These are phyloP conservation scores for Xylariomycetidae sp. DNA, from an alignment of 2,329 filamentous ascomycete species.

Conservation along the genomic window DNA sequence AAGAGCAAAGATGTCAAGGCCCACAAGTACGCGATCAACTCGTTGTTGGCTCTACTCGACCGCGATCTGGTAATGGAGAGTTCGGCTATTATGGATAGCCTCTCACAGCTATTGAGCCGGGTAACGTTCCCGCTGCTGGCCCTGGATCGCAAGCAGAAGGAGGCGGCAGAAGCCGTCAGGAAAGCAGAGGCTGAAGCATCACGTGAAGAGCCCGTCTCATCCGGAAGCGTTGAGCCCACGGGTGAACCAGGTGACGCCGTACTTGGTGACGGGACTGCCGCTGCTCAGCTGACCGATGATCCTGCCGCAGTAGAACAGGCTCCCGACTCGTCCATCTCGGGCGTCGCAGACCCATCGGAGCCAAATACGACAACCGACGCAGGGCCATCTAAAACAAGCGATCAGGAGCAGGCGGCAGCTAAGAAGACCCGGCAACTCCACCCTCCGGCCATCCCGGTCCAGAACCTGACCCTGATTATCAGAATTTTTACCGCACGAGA, in stretches of 20 bases:
- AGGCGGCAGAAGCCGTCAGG: slow-evolving; percentile 34
- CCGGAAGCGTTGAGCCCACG: no score
- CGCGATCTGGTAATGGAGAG: slow-evolving; percentile 96
- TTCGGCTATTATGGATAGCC: slow-evolving; percentile 90
- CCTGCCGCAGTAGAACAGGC: slow-evolving; percentile 18
- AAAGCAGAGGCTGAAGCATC: slow-evolving; percentile 29
- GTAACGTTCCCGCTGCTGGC: slow-evolving; percentile 83
- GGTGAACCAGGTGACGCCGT: slow-evolving; percentile 19
- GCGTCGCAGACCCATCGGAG: slow-evolving; percentile 8
- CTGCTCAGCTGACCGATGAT: no score
- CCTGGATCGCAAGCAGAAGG: slow-evolving; percentile 62
- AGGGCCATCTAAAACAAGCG: slow-evolving; percentile 32
- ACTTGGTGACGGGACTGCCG: slow-evolving; percentile 7
- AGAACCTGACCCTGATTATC: slow-evolving; percentile 90
- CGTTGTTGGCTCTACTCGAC: slow-evolving; percentile 80
- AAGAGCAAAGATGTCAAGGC: slow-evolving; percentile 83
- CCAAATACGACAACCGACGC: slow-evolving; percentile 18
- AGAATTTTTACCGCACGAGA: slow-evolving; percentile 94
- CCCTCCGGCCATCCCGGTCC: slow-evolving; percentile 79
- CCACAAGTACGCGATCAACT: slow-evolving; percentile 87
- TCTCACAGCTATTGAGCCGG: slow-evolving; percentile 80
- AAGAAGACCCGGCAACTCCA: slow-evolving; percentile 59
- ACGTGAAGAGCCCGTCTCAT: no score
- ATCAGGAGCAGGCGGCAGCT: slow-evolving; percentile 36
- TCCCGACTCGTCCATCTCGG: slow-evolving; percentile 10